Evolutionary conservation across 257 asterid genomes (phyloP).

Genomic region (Nicotiana knightiana): DNA sequence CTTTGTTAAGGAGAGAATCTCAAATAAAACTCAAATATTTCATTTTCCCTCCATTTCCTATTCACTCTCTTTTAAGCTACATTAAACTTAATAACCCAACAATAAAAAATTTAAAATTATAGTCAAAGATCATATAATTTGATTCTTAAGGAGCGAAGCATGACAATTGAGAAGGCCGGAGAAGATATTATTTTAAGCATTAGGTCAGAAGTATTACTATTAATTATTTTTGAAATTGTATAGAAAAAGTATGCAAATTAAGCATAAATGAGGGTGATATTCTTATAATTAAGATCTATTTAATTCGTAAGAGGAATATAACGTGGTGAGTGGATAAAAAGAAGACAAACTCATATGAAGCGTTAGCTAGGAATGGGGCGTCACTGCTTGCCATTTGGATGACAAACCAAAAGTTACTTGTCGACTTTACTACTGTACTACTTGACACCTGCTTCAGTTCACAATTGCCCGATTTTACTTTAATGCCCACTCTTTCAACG

Average conservation of each 20-base stretch:
- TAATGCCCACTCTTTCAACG: not conserved
- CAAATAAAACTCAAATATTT: too few relatives aligned
- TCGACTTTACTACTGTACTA: not conserved
- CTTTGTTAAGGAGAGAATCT: too few relatives aligned
- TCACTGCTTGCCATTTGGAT: not conserved
- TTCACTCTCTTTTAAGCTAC: too few relatives aligned
- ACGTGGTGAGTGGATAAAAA: not conserved
- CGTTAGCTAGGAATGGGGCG: not conserved
- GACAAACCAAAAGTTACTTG: not conserved
- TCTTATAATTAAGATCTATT: not conserved
- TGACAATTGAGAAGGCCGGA: too few relatives aligned
- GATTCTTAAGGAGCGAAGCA: too few relatives aligned
- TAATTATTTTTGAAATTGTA: not conserved
- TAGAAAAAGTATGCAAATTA: not conserved
- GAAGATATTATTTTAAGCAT: not conserved
- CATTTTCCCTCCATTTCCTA: too few relatives aligned
- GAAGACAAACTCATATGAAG: constrained; percentile 8
- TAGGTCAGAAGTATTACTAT: not conserved
- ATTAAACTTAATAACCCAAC: too few relatives aligned
- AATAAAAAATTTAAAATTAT: too few relatives aligned
- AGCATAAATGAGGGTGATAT: not conserved
- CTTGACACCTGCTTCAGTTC: not conserved
- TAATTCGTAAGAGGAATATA: not conserved
- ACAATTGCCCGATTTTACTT: not conserved
- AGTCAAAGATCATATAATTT: too few relatives aligned